Evolutionary conservation across 2,329 filamentous ascomycete genomes (phyloP).

Genomic region (Monilinia vaccinii-corymbosi): DNA sequence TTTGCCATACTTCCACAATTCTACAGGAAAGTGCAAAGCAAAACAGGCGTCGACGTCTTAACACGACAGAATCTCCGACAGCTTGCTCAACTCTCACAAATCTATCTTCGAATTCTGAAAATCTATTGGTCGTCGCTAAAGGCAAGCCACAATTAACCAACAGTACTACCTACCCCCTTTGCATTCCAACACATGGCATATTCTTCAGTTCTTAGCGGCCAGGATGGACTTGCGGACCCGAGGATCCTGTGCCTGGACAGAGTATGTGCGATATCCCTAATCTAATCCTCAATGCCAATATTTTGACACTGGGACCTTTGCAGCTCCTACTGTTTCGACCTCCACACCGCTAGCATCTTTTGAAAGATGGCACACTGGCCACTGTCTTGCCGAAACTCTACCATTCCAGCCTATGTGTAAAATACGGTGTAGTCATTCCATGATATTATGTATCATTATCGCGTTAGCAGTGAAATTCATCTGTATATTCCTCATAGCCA

Average conservation of each 20-base stretch:
- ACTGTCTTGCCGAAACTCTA: slow-evolving; percentile 17
- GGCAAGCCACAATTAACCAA: slow-evolving; percentile 10
- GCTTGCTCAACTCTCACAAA: slow-evolving; percentile 15
- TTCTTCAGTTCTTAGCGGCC: slow-evolving; percentile 17
- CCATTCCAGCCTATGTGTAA: slow-evolving; percentile 13
- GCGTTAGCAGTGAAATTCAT: background rate
- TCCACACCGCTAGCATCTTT: background rate
- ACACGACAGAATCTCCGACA: slow-evolving; percentile 18
- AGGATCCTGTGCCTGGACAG: slow-evolving; percentile 14
- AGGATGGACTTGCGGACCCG: slow-evolving; percentile 20
- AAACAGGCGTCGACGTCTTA: slow-evolving; percentile 11
- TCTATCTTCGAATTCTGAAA: slow-evolving; percentile 10
- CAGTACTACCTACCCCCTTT: slow-evolving; percentile 14
- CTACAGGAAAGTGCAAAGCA: slow-evolving; percentile 9
- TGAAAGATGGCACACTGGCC: slow-evolving; percentile 17
- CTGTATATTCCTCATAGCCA: background rate
- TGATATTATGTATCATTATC: background rate
- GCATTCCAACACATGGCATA: slow-evolving; percentile 16
- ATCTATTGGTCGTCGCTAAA: slow-evolving; percentile 19
- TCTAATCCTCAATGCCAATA: slow-evolving; percentile 13
- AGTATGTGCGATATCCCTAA: slow-evolving; percentile 16
- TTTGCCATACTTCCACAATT: background rate
- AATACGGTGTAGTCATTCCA: slow-evolving; percentile 16
- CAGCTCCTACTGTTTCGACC: background rate
- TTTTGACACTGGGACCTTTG: slow-evolving; percentile 15